These are phyloP conservation scores for Cyberlindnera meyerae DNA, from an alignment of 805 yeast genomes.

Conservation along the genomic window DNA sequence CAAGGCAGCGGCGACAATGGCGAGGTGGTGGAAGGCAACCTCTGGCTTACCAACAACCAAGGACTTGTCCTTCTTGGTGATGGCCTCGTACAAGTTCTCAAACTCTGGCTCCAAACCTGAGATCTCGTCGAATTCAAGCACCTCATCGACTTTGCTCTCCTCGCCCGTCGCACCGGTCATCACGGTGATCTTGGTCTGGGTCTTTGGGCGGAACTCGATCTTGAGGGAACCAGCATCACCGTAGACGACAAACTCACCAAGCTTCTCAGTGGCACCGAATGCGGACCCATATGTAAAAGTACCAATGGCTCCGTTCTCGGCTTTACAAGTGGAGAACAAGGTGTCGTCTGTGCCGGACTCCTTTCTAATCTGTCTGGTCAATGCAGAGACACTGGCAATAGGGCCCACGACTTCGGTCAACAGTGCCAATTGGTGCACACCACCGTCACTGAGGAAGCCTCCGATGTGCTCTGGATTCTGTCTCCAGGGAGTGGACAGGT, in stretches of 20 bases:
- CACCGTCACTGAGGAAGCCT: constrained; percentile 90
- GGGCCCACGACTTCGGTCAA: constrained; percentile 78
- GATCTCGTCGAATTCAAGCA: constrained; percentile 31
- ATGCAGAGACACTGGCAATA: constrained; percentile 66
- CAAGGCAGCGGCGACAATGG: constrained; percentile 80
- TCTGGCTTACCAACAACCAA: constrained; percentile 60
- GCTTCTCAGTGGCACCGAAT: constrained; percentile 77
- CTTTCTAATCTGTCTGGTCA: constrained; percentile 70
- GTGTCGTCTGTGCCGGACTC: constrained; percentile 81
- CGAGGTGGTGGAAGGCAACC: constrained; percentile 87
- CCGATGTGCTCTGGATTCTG: constrained; percentile 88
- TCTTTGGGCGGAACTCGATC: constrained; percentile 53
- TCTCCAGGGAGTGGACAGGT: constrained; percentile 78
- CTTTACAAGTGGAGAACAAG: constrained; percentile 67
- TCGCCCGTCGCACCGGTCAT: constrained; percentile 27
- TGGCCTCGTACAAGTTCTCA: constrained; percentile 55
- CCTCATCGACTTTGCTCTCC: constrained; percentile 19
- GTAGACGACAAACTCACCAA: constrained; percentile 60
- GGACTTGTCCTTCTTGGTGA: constrained; percentile 54
- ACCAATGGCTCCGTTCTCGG: constrained; percentile 70
- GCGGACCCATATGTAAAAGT: constrained; percentile 26
- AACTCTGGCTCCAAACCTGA: constrained; percentile 57
- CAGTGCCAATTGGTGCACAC: constrained; percentile 90
- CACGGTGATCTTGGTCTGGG: constrained; percentile 31
- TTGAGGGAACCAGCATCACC: constrained; percentile 76